Base-by-base conservation (phyloP, 75 land plant species). In the Adiantum capillusveneris region DNA sequence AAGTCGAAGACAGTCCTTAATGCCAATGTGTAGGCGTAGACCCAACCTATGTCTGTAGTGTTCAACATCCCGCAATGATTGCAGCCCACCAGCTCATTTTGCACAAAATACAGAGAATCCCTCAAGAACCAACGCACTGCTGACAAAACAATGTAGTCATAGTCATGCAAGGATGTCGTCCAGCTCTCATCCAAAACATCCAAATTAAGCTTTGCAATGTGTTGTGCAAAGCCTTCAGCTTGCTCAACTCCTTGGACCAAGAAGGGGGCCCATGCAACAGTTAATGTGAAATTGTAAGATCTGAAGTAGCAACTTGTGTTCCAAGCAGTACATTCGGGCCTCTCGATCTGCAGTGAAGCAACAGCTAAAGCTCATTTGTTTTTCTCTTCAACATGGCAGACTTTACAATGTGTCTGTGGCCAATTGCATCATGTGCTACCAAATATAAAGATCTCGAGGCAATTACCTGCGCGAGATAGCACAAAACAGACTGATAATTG, bases 121-220 rank as follows among this genome's bases (percentile, higher is more conserved):
- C 83, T 93, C 42, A 83, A 64, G 57, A 70, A 93, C 98, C 98
- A 93, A 45, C 89, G 83, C 22, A 96, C 98, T 29, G 71, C 65
- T 20, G 85, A 74, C 21, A 88, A 36, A 25, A 85, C 53, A 22
- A 84, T 62, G 66, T 73, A 74, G 60, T 85, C 80, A 44, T 65
- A 60, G 39, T 54, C 64, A 2, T 66, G 46, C 45, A 58, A 76
- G 24, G 45, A 45, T 20, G 48, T 31, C 21, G 74, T 67, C 90
- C 90, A 86, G 21, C 45, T 86, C 22, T 60, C 53, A 39, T 86
- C 86, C 18, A 73, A 73, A 51, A 56, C 54, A 68, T 86, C 90
- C 2, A 86, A 72, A 52, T 77, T 56, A 9, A 86, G 81, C 58
- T 86, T 56, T 20, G 68, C 63, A 46, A 73, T 75, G 42, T 58